Evolutionary conservation across 1,284 basidiomycete genomes (phyloP).

Genomic region (Cutaneotrichosporon cutaneum): DNA sequence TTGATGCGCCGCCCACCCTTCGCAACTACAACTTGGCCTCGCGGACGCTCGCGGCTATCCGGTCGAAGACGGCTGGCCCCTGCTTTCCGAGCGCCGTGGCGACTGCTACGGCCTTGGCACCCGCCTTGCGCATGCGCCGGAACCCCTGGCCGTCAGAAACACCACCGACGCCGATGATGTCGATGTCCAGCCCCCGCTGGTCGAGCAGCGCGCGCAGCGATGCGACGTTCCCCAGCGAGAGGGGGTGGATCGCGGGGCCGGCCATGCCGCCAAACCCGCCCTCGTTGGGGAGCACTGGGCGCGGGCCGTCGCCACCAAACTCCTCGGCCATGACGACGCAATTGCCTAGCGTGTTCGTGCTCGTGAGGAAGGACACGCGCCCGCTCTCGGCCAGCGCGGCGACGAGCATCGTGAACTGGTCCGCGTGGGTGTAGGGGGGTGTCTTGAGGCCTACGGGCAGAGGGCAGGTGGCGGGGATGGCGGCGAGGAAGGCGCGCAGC

Average conservation of each 20-base stretch:
- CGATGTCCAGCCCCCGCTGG: constrained; percentile 4
- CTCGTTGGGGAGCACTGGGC: constrained; percentile 13
- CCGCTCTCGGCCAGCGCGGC: constrained; percentile 9
- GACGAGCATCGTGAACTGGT: constrained; percentile 24
- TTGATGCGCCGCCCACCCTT: not conserved
- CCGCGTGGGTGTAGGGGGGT: constrained; percentile 23
- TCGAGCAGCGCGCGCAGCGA: constrained; percentile 19
- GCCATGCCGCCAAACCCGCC: constrained; percentile 25
- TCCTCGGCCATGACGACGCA: constrained; percentile 13
- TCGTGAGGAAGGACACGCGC: constrained; percentile 20
- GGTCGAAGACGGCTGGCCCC: constrained; percentile 15
- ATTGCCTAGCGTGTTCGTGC: constrained; percentile 22
- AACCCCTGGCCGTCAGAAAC: constrained; percentile 17
- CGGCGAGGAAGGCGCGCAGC: constrained; percentile 19
- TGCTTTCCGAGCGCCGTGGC: constrained; percentile 20
- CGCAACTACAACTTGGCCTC: constrained; percentile 5
- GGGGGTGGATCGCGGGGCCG: constrained; percentile 21
- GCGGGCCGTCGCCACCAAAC: not conserved
- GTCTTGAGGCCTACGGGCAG: constrained; percentile 25
- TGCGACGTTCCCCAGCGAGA: constrained; percentile 20
- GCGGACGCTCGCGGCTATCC: not conserved
- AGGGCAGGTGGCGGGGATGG: constrained; percentile 10
- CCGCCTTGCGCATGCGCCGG: constrained; percentile 18
- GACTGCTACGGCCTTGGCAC: constrained; percentile 16
- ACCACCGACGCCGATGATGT: constrained; percentile 24